Conservation (phyloP, 108 stramenopile species). For the Stephanodiscus minutulus region DNA sequence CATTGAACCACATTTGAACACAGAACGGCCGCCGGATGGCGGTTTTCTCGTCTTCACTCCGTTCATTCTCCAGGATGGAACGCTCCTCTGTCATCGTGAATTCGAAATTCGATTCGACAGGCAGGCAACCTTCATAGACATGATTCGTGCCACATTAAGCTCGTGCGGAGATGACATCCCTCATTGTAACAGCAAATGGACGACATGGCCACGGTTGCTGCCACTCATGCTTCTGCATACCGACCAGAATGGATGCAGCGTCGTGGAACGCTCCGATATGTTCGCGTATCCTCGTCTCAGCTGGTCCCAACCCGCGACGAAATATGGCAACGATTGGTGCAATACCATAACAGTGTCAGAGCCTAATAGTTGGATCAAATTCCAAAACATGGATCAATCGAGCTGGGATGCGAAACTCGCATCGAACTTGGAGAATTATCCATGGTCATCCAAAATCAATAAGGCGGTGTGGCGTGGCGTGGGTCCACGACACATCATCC, state of each 20-base stretch:
- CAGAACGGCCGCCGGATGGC: background rate
- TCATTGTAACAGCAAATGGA: no score
- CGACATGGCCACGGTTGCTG: background rate
- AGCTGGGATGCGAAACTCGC: no score
- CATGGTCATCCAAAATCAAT: background rate
- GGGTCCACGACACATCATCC: background rate
- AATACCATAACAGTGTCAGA: background rate
- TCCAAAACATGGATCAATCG: background rate
- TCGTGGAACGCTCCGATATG: background rate
- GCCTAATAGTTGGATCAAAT: background rate
- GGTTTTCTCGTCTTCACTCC: background rate
- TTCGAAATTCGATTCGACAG: background rate
- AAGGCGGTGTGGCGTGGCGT: background rate
- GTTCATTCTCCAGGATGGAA: background rate
- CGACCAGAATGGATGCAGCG: background rate
- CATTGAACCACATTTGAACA: background rate
- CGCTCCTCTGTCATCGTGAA: background rate
- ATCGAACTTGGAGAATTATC: background rate
- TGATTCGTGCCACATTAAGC: background rate
- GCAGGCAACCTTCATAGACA: background rate
- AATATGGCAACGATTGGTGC: background rate
- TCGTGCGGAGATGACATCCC: no score
- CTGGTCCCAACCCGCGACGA: background rate
- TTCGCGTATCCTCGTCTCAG: background rate
- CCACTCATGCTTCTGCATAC: background rate